These are phyloP conservation scores for Phialemoniopsis sp. DNA, from an alignment of 2,329 filamentous ascomycete species.

Conservation along the genomic window DNA sequence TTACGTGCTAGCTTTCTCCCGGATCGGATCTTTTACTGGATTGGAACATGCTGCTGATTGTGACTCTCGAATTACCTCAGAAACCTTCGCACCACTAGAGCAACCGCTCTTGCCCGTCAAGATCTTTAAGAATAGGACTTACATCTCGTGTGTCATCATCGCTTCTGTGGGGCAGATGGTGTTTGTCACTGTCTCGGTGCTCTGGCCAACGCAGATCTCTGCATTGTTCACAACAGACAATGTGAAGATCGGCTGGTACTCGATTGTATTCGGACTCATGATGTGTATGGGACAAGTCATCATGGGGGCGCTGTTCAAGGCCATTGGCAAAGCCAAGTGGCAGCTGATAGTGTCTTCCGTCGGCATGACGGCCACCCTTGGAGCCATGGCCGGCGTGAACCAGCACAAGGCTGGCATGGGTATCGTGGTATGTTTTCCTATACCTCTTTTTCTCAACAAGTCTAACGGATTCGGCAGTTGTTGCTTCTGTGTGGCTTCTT, in stretches of 20 bases:
- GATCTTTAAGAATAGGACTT: constrained; percentile 1
- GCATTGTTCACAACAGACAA: constrained; percentile 1
- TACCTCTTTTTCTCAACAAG: too few species aligned
- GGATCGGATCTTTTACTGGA: too few species aligned
- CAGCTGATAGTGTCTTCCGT: constrained; percentile 2
- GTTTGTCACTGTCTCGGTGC: not conserved
- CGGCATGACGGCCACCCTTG: constrained; percentile 5
- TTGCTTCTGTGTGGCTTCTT: constrained; percentile 8
- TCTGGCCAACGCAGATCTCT: constrained; percentile 1
- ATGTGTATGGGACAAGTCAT: not conserved
- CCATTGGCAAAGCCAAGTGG: constrained; percentile 2
- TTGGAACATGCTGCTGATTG: too few species aligned
- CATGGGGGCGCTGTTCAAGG: not conserved
- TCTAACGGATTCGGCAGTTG: too few species aligned
- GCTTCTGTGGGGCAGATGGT: not conserved
- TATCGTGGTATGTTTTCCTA: too few species aligned
- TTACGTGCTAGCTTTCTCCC: too few species aligned
- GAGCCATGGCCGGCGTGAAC: constrained; percentile 6
- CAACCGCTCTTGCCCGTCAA: not conserved
- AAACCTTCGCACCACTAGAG: not conserved
- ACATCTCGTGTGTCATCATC: not conserved
- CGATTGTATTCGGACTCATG: too few species aligned
- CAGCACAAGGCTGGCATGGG: too few species aligned
- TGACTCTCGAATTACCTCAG: too few species aligned
- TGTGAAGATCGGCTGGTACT: constrained; percentile 2